Evolutionary conservation across 257 asterid species (phyloP).

Genomic region (Gardenia jasminoides): DNA sequence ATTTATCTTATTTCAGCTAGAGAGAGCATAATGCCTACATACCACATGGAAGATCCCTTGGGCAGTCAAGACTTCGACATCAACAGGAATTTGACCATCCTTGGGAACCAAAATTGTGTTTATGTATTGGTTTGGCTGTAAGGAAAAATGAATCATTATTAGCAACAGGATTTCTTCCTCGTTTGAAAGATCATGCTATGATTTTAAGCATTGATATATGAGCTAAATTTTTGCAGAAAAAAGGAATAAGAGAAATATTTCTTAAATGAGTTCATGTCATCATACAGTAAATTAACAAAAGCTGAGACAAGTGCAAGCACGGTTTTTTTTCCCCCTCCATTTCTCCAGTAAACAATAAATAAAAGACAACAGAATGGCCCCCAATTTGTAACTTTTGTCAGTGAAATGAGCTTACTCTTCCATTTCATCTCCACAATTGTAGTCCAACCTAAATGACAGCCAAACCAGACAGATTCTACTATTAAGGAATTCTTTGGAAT

Average conservation of each 20-base stretch:
- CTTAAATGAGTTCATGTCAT: neutral
- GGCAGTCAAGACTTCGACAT: slow-evolving; percentile 46
- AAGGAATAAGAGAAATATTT: neutral
- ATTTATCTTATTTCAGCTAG: slow-evolving; percentile 2
- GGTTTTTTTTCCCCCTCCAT: too few species aligned
- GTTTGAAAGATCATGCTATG: neutral
- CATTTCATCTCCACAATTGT: too few species aligned
- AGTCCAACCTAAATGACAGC: neutral
- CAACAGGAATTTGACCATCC: slow-evolving; percentile 67
- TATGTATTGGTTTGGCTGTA: slow-evolving; percentile 74
- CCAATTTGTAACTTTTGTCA: too few species aligned
- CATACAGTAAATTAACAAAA: neutral
- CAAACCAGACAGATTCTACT: neutral
- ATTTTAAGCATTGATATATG: neutral
- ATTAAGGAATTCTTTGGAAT: too few species aligned
- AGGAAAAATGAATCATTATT: slow-evolving; percentile 19
- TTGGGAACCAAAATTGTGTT: slow-evolving; percentile 78
- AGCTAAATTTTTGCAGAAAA: neutral
- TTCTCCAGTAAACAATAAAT: too few species aligned
- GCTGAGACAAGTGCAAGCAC: neutral
- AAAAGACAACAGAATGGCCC: neutral
- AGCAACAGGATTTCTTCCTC: neutral
- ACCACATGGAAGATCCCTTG: slow-evolving; percentile 76
- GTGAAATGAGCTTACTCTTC: too few species aligned
- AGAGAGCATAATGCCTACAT: slow-evolving; percentile 18